Percentiles rank a stretch among this genome's conserved stretches.
Evolutionary conservation across 1,139 yeast species (phyloP).

Genomic region (Pichia terricola): DNA sequence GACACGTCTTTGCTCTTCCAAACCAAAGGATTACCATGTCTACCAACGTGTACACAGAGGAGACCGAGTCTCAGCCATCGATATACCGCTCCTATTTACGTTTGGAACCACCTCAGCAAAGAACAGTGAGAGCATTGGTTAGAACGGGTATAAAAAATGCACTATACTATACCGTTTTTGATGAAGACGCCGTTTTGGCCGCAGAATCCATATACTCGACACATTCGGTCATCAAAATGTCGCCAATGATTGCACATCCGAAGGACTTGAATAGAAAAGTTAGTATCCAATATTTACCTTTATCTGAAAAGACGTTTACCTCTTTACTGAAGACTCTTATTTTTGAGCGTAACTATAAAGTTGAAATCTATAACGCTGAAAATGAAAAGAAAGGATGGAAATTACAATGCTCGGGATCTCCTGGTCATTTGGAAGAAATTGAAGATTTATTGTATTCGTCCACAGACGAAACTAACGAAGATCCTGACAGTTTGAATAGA

Average conservation of each 20-base stretch:
- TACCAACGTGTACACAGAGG: slow-evolving; percentile 10
- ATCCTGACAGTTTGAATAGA: not conserved
- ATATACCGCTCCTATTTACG: slow-evolving; percentile 11
- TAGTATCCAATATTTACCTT: slow-evolving; percentile 53
- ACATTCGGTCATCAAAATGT: slow-evolving; percentile 61
- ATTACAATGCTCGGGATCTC: slow-evolving; percentile 60
- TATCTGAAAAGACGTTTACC: slow-evolving; percentile 65
- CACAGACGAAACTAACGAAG: not conserved
- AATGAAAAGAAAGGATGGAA: slow-evolving; percentile 42
- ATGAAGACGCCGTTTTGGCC: slow-evolving; percentile 67
- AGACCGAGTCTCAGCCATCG: slow-evolving; percentile 11
- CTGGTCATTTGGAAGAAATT: slow-evolving; percentile 80
- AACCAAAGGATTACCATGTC: slow-evolving; percentile 3
- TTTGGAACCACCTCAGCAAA: slow-evolving; percentile 5
- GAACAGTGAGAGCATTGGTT: slow-evolving; percentile 10
- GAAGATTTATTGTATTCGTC: slow-evolving; percentile 41
- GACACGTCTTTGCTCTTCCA: too few species aligned
- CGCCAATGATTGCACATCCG: slow-evolving; percentile 29
- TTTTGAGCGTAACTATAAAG: slow-evolving; percentile 60
- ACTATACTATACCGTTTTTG: slow-evolving; percentile 55
- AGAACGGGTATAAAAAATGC: slow-evolving; percentile 8
- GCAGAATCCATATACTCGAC: slow-evolving; percentile 83
- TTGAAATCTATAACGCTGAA: slow-evolving; percentile 52
- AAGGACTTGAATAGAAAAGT: slow-evolving; percentile 12
- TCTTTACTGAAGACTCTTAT: slow-evolving; percentile 59